A percentile compares a stretch with the other conserved stretches of the same genome.
Conservation (phyloP, 2,329 filamentous ascomycete genomes). For the Neonectria neomacrospora region DNA sequence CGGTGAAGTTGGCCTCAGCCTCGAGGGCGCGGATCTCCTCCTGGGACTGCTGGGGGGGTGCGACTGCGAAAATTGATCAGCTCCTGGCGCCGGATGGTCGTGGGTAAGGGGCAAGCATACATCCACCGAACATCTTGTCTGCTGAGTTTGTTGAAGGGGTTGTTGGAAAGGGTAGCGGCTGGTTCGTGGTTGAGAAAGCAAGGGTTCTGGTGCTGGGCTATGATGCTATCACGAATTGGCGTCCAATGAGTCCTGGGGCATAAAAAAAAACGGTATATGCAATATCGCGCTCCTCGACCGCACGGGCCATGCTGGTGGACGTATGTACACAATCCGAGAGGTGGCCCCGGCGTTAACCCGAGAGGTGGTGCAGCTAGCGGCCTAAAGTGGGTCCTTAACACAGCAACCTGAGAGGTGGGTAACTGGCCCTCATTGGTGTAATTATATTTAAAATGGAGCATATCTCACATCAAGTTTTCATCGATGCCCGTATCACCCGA, state of each 20-base stretch:
- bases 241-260: constrained; percentile 13
- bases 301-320: too few species aligned
- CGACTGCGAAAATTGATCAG: constrained; percentile 59
- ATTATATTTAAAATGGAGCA: too few species aligned
- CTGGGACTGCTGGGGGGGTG: constrained; percentile 73
- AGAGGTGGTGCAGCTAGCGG: too few species aligned
- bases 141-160: constrained; percentile 1
- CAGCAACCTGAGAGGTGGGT: too few species aligned
- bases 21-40: constrained; percentile 79
- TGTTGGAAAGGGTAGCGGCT: neutral
- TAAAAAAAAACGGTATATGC: constrained; percentile 39
- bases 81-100: constrained; percentile 5
- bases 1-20: constrained; percentile 71
- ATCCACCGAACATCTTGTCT: constrained; percentile 71
- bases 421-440: too few species aligned
- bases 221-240: constrained; percentile 43
- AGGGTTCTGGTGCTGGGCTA: constrained; percentile 28
- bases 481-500: too few species aligned
- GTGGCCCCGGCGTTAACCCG: too few species aligned
- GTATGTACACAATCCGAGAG: too few species aligned
- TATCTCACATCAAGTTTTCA: too few species aligned
- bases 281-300: constrained; percentile 2
- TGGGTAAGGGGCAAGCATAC: constrained; percentile 53
- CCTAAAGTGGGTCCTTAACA: too few species aligned
- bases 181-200: constrained; percentile 10